Base-by-base conservation (phyloP, 257 asterid genomes). In the Henckelia pumila region DNA sequence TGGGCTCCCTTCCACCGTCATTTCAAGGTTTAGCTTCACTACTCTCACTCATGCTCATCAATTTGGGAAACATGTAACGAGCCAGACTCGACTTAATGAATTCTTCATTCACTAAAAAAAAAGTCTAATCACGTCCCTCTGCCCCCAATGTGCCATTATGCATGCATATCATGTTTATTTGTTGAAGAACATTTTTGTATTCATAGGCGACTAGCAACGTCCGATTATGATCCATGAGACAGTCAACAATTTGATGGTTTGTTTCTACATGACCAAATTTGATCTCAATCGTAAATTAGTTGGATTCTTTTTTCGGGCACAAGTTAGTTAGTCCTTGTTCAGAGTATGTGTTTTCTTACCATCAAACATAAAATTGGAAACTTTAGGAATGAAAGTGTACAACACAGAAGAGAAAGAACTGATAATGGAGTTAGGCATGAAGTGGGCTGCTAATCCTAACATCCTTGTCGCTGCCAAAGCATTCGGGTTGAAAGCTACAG, bases 391-490 rank as follows among this genome's bases (percentile, higher is more conserved):
- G 84, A 88, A 94, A 85, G 96, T 94, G n/a, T 91, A 85, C 74
- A 79, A 73, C 72, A 94, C 99, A 0, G 96, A 91, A 74, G 99
- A 88, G 66, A 88, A 91, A 79, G 97, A 94, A 77, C 55, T 94
- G 83, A 91, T 94, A 22, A 88, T 94, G 97, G 99, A 94, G 72
- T 86, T 86, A 28, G 83, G 83, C 79, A 28, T 94, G 75, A 94
- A 85, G 66, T 94, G 99, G 99, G 99, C 99, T 17, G 97, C 83
- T 58, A 91, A 87, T 66, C 97, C 99, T 13, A 94, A 94, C 77
- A 80, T 94, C 78, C 83, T 81, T 5, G 81, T 94, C 66, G 95
- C 89, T 68, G 95, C 71, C 33, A 91, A 87, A 82, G 99, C 97
- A 24, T 91, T 87, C 60, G 96, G 96, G 35, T 56, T 94, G 78